These are phyloP conservation scores for Amanita inopinata DNA, from an alignment of 768 basidiomycete genomes.

Conservation along the genomic window DNA sequence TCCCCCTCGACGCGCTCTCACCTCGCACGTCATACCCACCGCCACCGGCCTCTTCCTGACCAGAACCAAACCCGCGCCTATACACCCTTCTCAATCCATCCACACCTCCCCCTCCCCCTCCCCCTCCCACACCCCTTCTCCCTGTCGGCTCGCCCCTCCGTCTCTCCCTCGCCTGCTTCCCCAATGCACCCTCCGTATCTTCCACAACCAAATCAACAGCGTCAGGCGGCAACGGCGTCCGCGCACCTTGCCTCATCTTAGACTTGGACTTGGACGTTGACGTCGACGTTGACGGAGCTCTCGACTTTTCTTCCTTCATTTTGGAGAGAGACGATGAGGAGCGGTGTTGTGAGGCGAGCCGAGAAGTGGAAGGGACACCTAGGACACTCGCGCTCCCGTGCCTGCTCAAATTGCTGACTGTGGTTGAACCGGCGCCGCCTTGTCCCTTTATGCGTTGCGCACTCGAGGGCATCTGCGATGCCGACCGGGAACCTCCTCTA, in stretches of 20 bases:
- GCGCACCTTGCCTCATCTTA: not conserved
- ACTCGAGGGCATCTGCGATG: not conserved
- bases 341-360: constrained; percentile 12
- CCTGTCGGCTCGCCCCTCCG: constrained; percentile 50
- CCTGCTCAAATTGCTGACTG: constrained; percentile 4
- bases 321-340: constrained; percentile 24
- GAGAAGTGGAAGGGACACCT: constrained; percentile 11
- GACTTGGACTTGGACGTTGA: not conserved
- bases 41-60: constrained; percentile 23
- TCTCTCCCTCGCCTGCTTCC: constrained; percentile 42
- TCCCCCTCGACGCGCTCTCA: constrained; percentile 20
- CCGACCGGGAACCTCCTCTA: constrained; percentile 5
- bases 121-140: too few species aligned
- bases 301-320: constrained; percentile 22
- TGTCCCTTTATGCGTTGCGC: not conserved
- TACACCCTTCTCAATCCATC: constrained; percentile 44
- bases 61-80: constrained; percentile 34
- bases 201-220: constrained; percentile 88
- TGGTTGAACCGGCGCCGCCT: not conserved
- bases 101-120: constrained; percentile 42
- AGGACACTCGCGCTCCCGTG: constrained; percentile 1
- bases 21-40: constrained; percentile 34
- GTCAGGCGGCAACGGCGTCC: constrained; percentile 25
- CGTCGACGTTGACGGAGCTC: constrained; percentile 8
- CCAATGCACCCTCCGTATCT: constrained; percentile 41